These are phyloP conservation scores for Bruguiera parviflora DNA, from an alignment of 345 rosid species.

Conservation along the genomic window DNA sequence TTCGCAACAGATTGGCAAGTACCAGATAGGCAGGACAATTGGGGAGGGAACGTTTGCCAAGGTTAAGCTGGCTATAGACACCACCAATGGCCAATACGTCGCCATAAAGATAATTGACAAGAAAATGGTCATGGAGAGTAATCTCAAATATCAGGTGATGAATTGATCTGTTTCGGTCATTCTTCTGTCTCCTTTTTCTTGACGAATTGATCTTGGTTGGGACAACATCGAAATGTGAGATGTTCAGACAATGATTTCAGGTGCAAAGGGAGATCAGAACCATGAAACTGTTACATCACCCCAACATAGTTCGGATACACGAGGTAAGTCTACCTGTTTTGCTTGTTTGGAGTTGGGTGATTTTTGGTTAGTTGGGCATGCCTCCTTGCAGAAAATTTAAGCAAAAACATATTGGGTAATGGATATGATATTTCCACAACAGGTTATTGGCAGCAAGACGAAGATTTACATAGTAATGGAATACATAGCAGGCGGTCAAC, in stretches of 20 bases:
- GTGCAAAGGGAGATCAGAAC: constrained; percentile 78
- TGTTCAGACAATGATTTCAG: constrained; percentile 25
- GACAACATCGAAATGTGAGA: constrained; percentile 6
- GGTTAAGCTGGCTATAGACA: constrained; percentile 78
- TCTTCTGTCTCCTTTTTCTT: neutral
- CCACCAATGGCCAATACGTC: constrained; percentile 46
- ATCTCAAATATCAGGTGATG: constrained; percentile 64
- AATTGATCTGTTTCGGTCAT: neutral
- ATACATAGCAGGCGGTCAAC: constrained; percentile 73
- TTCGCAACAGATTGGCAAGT: constrained; percentile 63
- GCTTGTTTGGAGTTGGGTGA: neutral
- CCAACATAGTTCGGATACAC: constrained; percentile 66
- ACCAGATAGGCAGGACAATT: constrained; percentile 58
- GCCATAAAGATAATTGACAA: constrained; percentile 86
- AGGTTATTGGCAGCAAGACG: constrained; percentile 87
- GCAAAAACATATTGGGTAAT: neutral
- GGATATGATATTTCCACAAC: neutral
- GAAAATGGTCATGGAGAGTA: constrained; percentile 56
- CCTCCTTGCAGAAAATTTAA: neutral
- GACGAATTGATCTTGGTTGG: neutral
- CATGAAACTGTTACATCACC: constrained; percentile 87
- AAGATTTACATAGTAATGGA: constrained; percentile 91
- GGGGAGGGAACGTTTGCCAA: constrained; percentile 92
- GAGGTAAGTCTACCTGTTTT: constrained; percentile 48
- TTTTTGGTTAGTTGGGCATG: neutral